Conservation (phyloP, 2,329 filamentous ascomycete genomes). For the Penicillium paneum region DNA sequence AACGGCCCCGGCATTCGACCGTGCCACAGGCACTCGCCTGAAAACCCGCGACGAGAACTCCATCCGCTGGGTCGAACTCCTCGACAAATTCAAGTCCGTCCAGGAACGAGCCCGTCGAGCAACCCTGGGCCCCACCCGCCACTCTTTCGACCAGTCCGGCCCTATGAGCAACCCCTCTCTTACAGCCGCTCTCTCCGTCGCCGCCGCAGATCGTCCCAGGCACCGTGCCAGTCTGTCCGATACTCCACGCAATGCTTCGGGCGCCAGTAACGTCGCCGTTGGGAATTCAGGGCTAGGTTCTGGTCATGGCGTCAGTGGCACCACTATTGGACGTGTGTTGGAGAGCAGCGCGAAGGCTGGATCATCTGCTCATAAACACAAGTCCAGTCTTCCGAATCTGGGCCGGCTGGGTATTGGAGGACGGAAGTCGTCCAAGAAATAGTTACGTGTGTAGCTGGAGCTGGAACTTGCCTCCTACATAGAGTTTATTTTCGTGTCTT, state of each 20-base stretch:
- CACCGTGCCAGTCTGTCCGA: constrained; percentile 36
- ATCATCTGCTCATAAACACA: constrained; percentile 53
- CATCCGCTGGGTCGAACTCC: constrained; percentile 86
- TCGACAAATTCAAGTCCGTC: constrained; percentile 90
- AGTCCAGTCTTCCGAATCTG: constrained; percentile 65
- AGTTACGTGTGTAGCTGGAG: constrained; percentile 7
- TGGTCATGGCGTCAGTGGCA: constrained; percentile 38
- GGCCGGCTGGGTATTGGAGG: constrained; percentile 69
- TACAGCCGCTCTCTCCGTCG: constrained; percentile 32
- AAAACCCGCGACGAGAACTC: constrained; percentile 77
- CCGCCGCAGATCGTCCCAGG: constrained; percentile 26
- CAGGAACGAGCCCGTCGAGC: constrained; percentile 79
- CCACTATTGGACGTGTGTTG: constrained; percentile 36
- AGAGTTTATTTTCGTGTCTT: background rate
- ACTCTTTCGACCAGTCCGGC: constrained; percentile 51
- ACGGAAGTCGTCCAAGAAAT: constrained; percentile 48
- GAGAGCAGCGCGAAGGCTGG: constrained; percentile 12
- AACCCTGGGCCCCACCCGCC: constrained; percentile 52
- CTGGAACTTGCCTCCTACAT: background rate
- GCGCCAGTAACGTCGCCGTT: constrained; percentile 29
- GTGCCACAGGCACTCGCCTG: constrained; percentile 65
- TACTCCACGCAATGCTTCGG: constrained; percentile 28
- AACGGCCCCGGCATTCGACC: constrained; percentile 58
- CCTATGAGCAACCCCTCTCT: constrained; percentile 42
- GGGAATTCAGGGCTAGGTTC: constrained; percentile 35